Evolutionary conservation across 495 filamentous ascomycete species (phyloP).

Genomic region (Penicillium macrosclerotiorum): DNA sequence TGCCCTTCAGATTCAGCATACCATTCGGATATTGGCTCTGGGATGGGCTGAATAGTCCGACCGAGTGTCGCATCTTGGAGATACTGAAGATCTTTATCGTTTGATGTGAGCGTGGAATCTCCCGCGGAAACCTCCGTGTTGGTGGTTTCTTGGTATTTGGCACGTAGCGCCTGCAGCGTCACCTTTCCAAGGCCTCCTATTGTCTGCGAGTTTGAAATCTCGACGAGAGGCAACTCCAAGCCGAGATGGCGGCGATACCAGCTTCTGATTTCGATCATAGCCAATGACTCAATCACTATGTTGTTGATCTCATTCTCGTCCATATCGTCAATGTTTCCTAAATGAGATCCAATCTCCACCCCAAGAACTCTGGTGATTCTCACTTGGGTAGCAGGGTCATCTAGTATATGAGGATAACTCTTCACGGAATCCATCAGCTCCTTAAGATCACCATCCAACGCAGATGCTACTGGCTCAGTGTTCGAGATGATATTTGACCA

Average conservation of each 20-base stretch:
- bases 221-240: not conserved
- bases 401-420: not conserved
- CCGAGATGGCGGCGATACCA: conserved; percentile 1
- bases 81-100: not conserved
- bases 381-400: not conserved
- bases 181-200: not conserved
- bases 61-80: not conserved
- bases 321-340: conserved; percentile 1
- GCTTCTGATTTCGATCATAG: conserved; percentile 1
- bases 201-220: conserved; percentile 1
- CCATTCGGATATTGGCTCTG: not conserved
- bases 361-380: not conserved
- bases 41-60: not conserved
- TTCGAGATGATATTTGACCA: not conserved
- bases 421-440: not conserved
- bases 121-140: not conserved
- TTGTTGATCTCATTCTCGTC: not conserved
- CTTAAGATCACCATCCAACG: not conserved
- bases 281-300: not conserved
- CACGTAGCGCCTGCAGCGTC: not conserved
- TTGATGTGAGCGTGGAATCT: not conserved
- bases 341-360: not conserved
- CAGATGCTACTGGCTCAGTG: not conserved
- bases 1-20: not conserved
- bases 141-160: not conserved